Evolutionary conservation across 2,329 filamentous ascomycete genomes (phyloP), one percentile per base, ranked within the genome.

Genomic region (Rhynchosporium secalis): DNA sequence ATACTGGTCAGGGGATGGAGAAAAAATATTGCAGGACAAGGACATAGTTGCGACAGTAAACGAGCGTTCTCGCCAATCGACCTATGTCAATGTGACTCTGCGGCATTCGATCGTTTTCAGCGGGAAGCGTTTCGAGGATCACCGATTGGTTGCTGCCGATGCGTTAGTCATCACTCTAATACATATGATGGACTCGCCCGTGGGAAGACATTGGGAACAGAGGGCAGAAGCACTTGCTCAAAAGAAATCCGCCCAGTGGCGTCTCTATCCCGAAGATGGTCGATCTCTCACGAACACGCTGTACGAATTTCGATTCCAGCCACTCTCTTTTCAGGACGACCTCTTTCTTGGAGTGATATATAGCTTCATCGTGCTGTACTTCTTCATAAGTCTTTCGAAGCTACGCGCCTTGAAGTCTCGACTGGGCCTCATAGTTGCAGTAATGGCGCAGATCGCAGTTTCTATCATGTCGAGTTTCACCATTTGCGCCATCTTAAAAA

Each of bases 401-500:
- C 76, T 93, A 41, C 83, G 85, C 61, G 89, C 90, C 15, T 84
- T 94, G 71, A 92, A 92, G 74, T 92, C 89, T 45, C 86, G 86
- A 70, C 76, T 89, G 47, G 90, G 90, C 38, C 78, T 94, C 57
- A 86, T 91, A 54, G 75, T 89, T 33, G 89, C 90, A 0, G 86
- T 92, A 49, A 77, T 88, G 63, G 82, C 81, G 0, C 90, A 94
- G 76, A 87, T 90, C 67, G 77, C 83, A 3, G 83, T 90, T 40
- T 90, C 89, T 15, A 86, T 92, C 69, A 81, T 91, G 75, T 90
- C 89, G 3, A 92, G 89, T 74, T 91, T 94, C 71, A 92, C 90
- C 0, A 80, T 94, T 43, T 93, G 90, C 71, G 89, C 89, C 40
- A 81, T 92, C 51, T 81, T 92, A 66, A 87, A 88, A 65, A 84